Base-by-base conservation (phyloP, 176 grass and related monocot genomes). In the Leersia perrieri region DNA sequence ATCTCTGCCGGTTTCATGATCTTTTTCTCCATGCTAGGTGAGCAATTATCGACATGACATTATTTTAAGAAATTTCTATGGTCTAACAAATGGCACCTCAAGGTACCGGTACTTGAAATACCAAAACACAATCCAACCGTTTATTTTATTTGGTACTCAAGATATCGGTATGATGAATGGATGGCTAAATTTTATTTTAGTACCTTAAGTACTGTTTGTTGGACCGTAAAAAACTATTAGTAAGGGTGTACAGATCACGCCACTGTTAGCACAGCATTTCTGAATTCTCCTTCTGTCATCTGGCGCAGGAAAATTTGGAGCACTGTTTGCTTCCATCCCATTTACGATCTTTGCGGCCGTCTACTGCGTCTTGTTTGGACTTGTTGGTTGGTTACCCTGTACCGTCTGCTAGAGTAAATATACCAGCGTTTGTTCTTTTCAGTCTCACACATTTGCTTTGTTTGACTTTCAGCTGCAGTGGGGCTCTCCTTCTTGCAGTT, bases 1-100 rank as follows among this genome's bases (percentile, higher is more conserved):
- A 95, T 99, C 63, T 93, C 92, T 32, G 92, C 96, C 42, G 93
- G 92, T 25, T 99, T 99, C 76, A 99, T 99, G 96, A 99, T 99
- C 22, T 99, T 99, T 44, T 99, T 99, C 88, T 95, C 96, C 72
- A 87, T 99, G 51, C 80, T 99, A 75, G 96, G 96, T 99, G 51
- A 91, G 78, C 9, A 4, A 63, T 51, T 53, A 45, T 44, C 60
- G 8, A 70, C 3, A 25, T 7, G 20, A 14, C 77, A 62, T 13
- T 15, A 45, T 30, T 74, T 25, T 18, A 73, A 49, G n/a, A n/a
- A n/a, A n/a, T n/a, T n/a, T n/a, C n/a, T n/a, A n/a, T n/a, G n/a
- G n/a, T n/a, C n/a, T n/a, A n/a, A n/a, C n/a, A n/a, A n/a, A n/a
- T n/a, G n/a, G n/a, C n/a, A n/a, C n/a, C n/a, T n/a, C n/a, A n/a